A percentile compares a stretch with the other conserved stretches of the same genome.
phyloP scores from a whole-genome alignment of 371 early-diverging fungal genomes.

The Apophysomyces ossiformis region DNA sequence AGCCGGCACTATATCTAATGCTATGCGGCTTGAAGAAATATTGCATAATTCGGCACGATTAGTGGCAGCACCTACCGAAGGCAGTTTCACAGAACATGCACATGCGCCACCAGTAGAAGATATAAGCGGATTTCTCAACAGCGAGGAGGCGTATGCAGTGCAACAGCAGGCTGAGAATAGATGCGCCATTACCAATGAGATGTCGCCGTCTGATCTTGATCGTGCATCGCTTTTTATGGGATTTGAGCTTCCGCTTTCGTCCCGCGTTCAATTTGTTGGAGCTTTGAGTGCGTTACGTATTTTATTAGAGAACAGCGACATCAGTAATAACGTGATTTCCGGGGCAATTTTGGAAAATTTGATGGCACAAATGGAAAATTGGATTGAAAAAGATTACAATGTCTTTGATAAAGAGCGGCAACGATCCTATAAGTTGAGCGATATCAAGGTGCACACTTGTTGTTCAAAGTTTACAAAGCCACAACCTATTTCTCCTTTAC shows the following conservation, averaged over 20 bases:
- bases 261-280: constrained; percentile 32
- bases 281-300: constrained; percentile 45
- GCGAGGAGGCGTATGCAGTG: neutral
- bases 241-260: constrained; percentile 27
- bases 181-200: neutral
- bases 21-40: constrained; percentile 26
- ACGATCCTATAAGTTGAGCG: constrained; percentile 6
- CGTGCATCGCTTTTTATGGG: constrained; percentile 23
- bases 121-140: neutral
- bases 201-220: constrained; percentile 15
- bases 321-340: constrained; percentile 29
- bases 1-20: constrained; percentile 31
- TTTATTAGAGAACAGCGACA: constrained; percentile 41
- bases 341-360: constrained; percentile 24
- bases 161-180: neutral
- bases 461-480: neutral
- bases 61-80: neutral
- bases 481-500: constrained; percentile 14
- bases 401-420: constrained; percentile 9
- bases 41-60: constrained; percentile 7
- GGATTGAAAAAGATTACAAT: constrained; percentile 13
- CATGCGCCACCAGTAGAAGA: neutral
- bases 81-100: neutral
- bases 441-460: constrained; percentile 1
- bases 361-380: constrained; percentile 24